A percentile compares a stretch with the other conserved stretches of the same genome.
Evolutionary conservation across 805 yeast species (phyloP).

Genomic region (Saccharomycopsis guyanensis): DNA sequence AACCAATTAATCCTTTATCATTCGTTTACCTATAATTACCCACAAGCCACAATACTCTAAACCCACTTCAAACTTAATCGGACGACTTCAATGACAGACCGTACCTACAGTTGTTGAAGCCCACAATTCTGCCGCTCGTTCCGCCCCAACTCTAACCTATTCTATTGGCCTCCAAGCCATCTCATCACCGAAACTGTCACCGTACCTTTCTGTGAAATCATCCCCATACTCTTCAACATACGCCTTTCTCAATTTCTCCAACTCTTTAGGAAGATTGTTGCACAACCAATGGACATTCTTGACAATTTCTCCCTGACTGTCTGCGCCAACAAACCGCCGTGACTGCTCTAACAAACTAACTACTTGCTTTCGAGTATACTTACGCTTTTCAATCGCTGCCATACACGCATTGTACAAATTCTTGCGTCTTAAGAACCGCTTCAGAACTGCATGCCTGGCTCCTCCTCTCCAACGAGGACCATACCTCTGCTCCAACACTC

Average conservation of each 20-base stretch:
- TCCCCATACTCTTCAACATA: too few species aligned
- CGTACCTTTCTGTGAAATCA: too few species aligned
- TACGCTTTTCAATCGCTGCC: constrained; percentile 3
- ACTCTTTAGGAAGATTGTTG: constrained; percentile 10
- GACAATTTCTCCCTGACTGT: not conserved
- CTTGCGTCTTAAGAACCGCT: constrained; percentile 29
- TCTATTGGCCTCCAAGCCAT: too few species aligned
- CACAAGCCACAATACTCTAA: too few species aligned
- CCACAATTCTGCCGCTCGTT: too few species aligned
- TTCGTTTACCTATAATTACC: too few species aligned
- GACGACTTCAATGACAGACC: too few species aligned
- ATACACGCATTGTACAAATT: constrained; percentile 14
- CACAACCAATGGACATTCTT: constrained; percentile 16
- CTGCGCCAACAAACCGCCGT: constrained; percentile 2
- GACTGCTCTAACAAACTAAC: constrained; percentile 4
- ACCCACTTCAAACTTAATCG: too few species aligned
- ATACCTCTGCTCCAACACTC: constrained; percentile 32
- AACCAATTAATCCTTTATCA: too few species aligned
- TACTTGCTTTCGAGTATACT: not conserved
- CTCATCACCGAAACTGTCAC: too few species aligned
- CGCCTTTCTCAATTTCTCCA: constrained; percentile 1
- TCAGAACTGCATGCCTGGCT: constrained; percentile 28
- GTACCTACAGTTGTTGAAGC: too few species aligned
- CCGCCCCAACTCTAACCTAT: too few species aligned
- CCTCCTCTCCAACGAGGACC: constrained; percentile 36